phyloP scores from a whole-genome alignment of 768 basidiomycete species.

The Agaricus blazei region DNA sequence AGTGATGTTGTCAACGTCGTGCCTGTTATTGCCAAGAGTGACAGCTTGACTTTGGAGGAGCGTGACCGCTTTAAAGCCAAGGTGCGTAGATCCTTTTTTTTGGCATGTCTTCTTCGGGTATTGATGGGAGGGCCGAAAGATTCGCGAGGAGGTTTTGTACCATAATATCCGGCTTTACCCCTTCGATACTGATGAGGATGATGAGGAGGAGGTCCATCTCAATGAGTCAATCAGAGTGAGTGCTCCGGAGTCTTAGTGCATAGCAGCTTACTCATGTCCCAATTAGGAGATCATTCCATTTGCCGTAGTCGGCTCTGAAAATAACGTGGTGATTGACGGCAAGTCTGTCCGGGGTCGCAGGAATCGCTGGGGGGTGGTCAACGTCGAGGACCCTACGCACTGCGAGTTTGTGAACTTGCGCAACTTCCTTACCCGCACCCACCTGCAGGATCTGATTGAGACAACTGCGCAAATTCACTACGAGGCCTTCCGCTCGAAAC shows the following conservation, averaged over 20 bases:
- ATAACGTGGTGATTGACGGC: slow-evolving; percentile 92
- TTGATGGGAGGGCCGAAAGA: slow-evolving; percentile 42
- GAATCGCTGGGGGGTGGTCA: slow-evolving; percentile 98
- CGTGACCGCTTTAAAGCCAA: slow-evolving; percentile 89
- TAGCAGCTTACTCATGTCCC: slow-evolving; percentile 1
- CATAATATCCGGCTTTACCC: slow-evolving; percentile 95
- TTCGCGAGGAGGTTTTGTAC: slow-evolving; percentile 87
- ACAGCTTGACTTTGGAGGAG: slow-evolving; percentile 92
- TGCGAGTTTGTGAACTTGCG: slow-evolving; percentile 98
- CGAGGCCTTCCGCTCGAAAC: slow-evolving; percentile 99
- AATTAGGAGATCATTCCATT: slow-evolving; percentile 89
- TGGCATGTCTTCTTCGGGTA: not conserved
- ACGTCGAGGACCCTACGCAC: slow-evolving; percentile 93
- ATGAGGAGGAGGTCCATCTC: slow-evolving; percentile 86
- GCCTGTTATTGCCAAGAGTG: slow-evolving; percentile 98
- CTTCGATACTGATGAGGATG: slow-evolving; percentile 94
- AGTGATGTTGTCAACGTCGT: slow-evolving; percentile 99
- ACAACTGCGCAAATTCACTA: slow-evolving; percentile 99
- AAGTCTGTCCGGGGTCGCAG: slow-evolving; percentile 93
- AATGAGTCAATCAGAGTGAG: slow-evolving; percentile 88
- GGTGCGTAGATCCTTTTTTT: slow-evolving; percentile 35
- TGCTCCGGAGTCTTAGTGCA: slow-evolving; percentile 11
- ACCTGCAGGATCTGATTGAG: slow-evolving; percentile 97
- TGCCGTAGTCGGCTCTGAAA: slow-evolving; percentile 96
- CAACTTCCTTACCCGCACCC: slow-evolving; percentile 97